A percentile compares a stretch with the other conserved stretches of the same genome.
These are phyloP conservation scores for Emericellopsis cladophorae DNA, from an alignment of 2,329 filamentous ascomycete species.

Conservation along the genomic window DNA sequence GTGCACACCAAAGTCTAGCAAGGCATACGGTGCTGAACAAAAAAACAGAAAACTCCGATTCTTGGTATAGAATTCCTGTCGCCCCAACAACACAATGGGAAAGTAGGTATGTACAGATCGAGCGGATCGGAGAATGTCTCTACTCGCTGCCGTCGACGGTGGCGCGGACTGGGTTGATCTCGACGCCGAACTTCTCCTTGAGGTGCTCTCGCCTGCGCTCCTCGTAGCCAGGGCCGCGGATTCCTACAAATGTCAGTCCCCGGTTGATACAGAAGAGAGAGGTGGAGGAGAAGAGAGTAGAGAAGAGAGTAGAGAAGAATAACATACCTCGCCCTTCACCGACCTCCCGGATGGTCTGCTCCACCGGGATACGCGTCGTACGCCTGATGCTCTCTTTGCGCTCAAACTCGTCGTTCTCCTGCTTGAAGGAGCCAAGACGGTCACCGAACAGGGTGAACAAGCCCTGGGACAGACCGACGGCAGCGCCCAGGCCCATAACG, in stretches of 20 bases:
- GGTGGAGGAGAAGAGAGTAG: background rate
- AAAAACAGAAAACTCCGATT: conserved; percentile 24
- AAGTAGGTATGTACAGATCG: conserved; percentile 3
- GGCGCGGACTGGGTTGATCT: conserved; percentile 56
- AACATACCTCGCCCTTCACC: conserved; percentile 75
- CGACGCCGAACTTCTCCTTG: conserved; percentile 78
- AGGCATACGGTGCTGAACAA: conserved; percentile 1
- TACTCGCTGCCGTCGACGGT: conserved; percentile 30
- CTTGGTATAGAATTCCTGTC: conserved; percentile 23
- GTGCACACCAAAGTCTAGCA: background rate
- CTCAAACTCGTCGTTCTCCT: conserved; percentile 57
- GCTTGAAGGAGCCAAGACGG: conserved; percentile 36
- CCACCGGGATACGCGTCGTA: conserved; percentile 59
- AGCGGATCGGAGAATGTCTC: conserved; percentile 5
- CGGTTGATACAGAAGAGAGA: too few species aligned
- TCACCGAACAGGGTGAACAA: conserved; percentile 58
- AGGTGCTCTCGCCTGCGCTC: conserved; percentile 72
- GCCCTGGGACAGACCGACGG: conserved; percentile 43
- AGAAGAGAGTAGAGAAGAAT: too few species aligned
- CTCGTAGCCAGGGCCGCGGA: conserved; percentile 70
- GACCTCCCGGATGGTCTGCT: conserved; percentile 69
- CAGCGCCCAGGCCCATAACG: conserved; percentile 52
- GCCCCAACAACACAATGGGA: background rate
- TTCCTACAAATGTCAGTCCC: conserved; percentile 39
- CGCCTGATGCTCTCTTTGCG: conserved; percentile 63